Evolutionary conservation across 805 yeast species (phyloP), one percentile per base, ranked within the genome.

Genomic region (Metschnikowia lochheadii): DNA sequence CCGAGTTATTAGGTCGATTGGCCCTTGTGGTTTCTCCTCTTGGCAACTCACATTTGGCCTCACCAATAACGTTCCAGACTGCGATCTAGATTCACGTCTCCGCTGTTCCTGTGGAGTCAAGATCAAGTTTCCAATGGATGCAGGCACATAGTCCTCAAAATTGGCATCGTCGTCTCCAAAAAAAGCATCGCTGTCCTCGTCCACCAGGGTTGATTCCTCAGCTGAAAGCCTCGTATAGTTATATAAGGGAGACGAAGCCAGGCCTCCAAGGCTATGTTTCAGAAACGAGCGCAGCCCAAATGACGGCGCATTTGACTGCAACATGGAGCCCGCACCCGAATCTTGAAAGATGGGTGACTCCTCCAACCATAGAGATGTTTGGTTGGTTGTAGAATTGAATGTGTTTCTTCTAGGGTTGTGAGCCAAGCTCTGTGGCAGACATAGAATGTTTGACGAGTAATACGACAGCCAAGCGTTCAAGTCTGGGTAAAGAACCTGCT

Each of bases 121-220:
- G 17, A 73, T 70, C 45, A 89, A 70, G 56, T 89, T 96, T n/a
- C 84, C 80, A 36, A 90, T 69, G 29, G 91, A 81, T 5, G 85
- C 82, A 1, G 97, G 97, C 3, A 90, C 86, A 58, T 82, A 86
- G 62, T 87, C 96, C 56, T 87, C 91, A 43, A 80, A 87, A 62
- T 70, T 79, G 6, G 76, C 54, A 8, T 50, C 60, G 44, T 60
- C 68, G 1, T 56, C 56, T 34, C 63, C 77, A 11, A 51, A 51
- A 21, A 57, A 59, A 26, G 63, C 76, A 29, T 49, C 59, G 14
- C 43, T 44, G 3, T 49, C 60, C 41, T 76, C 80, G 41, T 74
- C 79, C n/a, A 49, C 60, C 46, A 35, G 46, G 7, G 40, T 36
- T 2, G 45, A 42, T n/a, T 42, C 45, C 6, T 40, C 43, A 11